Evolutionary conservation across 495 filamentous ascomycete species (phyloP).

Genomic region (Trichoderma asperelloides): DNA sequence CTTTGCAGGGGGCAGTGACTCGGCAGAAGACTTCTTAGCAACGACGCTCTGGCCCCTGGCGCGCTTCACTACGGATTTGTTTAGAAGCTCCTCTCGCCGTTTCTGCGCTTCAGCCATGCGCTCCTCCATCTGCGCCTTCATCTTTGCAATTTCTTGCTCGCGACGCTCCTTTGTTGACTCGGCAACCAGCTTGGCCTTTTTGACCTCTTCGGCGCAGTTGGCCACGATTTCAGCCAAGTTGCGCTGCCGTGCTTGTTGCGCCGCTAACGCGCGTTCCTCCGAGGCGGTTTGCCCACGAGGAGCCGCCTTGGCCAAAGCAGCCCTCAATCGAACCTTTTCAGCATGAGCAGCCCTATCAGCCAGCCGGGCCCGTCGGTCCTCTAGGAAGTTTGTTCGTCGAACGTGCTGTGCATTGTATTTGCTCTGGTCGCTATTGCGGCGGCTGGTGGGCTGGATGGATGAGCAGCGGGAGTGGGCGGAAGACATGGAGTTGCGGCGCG

Average conservation of each 20-base stretch:
- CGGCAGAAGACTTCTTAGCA: slow-evolving; percentile 37
- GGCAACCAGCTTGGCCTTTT: slow-evolving; percentile 84
- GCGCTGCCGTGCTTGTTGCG: slow-evolving; percentile 81
- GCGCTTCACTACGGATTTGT: slow-evolving; percentile 49
- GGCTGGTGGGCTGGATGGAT: slow-evolving; percentile 47
- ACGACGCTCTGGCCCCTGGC: slow-evolving; percentile 57
- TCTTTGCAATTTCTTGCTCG: slow-evolving; percentile 70
- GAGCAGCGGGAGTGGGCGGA: slow-evolving; percentile 66
- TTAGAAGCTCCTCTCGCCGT: slow-evolving; percentile 51
- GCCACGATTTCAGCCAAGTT: slow-evolving; percentile 90
- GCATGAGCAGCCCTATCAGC: slow-evolving; percentile 92
- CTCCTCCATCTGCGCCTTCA: slow-evolving; percentile 75
- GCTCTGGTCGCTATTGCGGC: slow-evolving; percentile 57
- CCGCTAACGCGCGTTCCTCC: slow-evolving; percentile 82
- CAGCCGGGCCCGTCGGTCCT: slow-evolving; percentile 84
- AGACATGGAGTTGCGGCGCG: slow-evolving; percentile 81
- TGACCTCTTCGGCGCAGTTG: slow-evolving; percentile 89
- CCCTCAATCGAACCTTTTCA: slow-evolving; percentile 89
- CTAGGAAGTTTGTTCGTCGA: slow-evolving; percentile 82
- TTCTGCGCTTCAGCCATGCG: slow-evolving; percentile 81
- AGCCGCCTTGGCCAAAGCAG: slow-evolving; percentile 73
- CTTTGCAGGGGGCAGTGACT: slow-evolving; percentile 44
- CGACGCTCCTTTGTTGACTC: slow-evolving; percentile 87
- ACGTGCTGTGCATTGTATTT: slow-evolving; percentile 84
- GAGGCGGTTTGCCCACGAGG: slow-evolving; percentile 51